phyloP scores from a whole-genome alignment of 176 grass and related monocot genomes.

The Cenchrus purpureus region DNA sequence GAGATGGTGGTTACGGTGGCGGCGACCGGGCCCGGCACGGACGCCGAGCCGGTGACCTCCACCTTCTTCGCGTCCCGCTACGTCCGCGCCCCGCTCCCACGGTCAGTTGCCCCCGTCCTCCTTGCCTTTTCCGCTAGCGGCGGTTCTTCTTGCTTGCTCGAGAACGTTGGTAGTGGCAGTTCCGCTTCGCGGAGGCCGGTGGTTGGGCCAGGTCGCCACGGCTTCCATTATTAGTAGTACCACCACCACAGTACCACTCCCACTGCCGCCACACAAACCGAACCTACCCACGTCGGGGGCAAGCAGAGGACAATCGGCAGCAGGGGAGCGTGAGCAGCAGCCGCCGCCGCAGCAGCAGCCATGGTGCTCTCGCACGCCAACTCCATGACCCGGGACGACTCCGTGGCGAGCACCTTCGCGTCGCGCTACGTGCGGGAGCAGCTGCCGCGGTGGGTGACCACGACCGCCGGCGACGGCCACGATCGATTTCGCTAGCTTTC shows the following conservation, averaged over 20 bases:
- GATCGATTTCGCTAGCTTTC: background rate
- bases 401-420: constrained; percentile 59
- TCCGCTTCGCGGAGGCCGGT: background rate
- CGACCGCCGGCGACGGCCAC: too few relatives aligned
- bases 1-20: constrained; percentile 53
- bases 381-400: constrained; percentile 12
- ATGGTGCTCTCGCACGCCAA: constrained; percentile 73
- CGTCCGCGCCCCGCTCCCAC: constrained; percentile 49
- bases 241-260: background rate
- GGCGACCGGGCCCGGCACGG: constrained; percentile 35
- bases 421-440: constrained; percentile 63
- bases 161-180: background rate
- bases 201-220: background rate
- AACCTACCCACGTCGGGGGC: background rate
- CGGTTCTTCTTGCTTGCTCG: too few relatives aligned
- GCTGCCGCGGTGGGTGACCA: constrained; percentile 69
- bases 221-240: constrained; percentile 13
- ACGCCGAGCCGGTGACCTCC: constrained; percentile 46
- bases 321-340: background rate
- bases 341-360: background rate
- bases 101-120: constrained; percentile 38
- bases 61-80: constrained; percentile 67
- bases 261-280: background rate
- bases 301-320: background rate
- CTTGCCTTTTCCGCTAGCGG: background rate